phyloP scores from a whole-genome alignment of 345 rosid genomes.

The Hibiscus tridactylites region DNA sequence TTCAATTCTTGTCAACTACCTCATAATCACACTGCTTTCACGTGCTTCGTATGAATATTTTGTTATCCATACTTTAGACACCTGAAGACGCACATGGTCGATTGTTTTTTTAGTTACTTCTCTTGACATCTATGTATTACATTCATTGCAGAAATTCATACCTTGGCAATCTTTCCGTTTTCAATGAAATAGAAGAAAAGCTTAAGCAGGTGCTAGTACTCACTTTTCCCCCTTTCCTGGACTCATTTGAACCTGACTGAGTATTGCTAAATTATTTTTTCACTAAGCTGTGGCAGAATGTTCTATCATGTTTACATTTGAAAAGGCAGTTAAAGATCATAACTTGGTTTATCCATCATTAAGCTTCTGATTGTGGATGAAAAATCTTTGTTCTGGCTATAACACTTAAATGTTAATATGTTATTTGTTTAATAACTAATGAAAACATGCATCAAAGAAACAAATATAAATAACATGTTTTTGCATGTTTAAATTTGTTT shows the following conservation, averaged over 20 bases:
- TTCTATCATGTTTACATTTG: not conserved
- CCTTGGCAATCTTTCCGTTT: conserved; percentile 62
- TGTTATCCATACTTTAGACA: not conserved
- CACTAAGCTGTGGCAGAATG: not conserved
- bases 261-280: not conserved
- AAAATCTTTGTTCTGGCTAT: not conserved
- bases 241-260: not conserved
- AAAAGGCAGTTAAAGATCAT: not conserved
- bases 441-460: not conserved
- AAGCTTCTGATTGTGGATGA: not conserved
- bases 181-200: conserved; percentile 67
- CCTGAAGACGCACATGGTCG: not conserved
- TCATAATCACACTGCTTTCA: not conserved
- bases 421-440: not conserved
- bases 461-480: not conserved
- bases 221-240: conserved; percentile 8
- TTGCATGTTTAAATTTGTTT: not conserved
- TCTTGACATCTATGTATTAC: not conserved
- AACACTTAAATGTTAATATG: not conserved
- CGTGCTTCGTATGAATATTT: not conserved
- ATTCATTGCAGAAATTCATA: conserved; percentile 59
- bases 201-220: conserved; percentile 47
- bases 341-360: not conserved
- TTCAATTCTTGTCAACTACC: not conserved
- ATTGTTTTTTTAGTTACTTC: not conserved